Evolutionary conservation across 2,329 filamentous ascomycete genomes (phyloP).

Genomic region (Orbilia oligospora): DNA sequence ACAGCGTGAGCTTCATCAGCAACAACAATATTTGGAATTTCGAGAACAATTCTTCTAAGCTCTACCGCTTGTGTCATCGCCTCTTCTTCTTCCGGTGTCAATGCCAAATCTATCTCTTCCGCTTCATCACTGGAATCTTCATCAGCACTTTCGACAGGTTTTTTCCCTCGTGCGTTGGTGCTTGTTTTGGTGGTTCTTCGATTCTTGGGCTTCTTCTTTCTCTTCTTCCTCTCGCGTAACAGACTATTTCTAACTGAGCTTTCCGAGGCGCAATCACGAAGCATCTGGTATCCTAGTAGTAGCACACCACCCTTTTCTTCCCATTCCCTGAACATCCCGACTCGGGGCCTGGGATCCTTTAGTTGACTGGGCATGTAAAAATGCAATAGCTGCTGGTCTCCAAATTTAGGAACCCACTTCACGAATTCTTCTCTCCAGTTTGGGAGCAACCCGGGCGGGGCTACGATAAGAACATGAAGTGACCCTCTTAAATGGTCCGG

Average conservation of each 20-base stretch:
- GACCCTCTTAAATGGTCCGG: constrained; percentile 74
- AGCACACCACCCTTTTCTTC: constrained; percentile 62
- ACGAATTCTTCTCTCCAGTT: constrained; percentile 77
- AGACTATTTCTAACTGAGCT: neutral
- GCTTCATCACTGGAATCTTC: neutral
- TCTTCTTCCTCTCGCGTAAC: neutral
- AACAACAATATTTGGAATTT: constrained; percentile 79
- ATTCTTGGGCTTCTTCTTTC: too few relatives aligned
- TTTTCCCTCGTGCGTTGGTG: neutral
- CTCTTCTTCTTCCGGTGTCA: constrained; percentile 6
- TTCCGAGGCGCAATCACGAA: constrained; percentile 29
- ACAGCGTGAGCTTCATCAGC: constrained; percentile 87
- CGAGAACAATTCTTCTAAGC: constrained; percentile 68
- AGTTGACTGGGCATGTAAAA: constrained; percentile 19
- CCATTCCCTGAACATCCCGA: constrained; percentile 24
- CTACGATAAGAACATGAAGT: constrained; percentile 79
- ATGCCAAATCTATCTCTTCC: neutral
- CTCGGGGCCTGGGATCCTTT: neutral
- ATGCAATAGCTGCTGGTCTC: constrained; percentile 69
- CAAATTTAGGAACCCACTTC: constrained; percentile 73
- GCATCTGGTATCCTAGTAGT: constrained; percentile 41
- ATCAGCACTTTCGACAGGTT: neutral
- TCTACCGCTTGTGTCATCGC: constrained; percentile 65
- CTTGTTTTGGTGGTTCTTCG: constrained; percentile 12
- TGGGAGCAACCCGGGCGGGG: constrained; percentile 79